Percentiles rank a stretch among this genome's conserved stretches.
These are phyloP conservation scores for Apiospora rasikravindrae DNA, from an alignment of 2,329 filamentous ascomycete species.

Conservation along the genomic window DNA sequence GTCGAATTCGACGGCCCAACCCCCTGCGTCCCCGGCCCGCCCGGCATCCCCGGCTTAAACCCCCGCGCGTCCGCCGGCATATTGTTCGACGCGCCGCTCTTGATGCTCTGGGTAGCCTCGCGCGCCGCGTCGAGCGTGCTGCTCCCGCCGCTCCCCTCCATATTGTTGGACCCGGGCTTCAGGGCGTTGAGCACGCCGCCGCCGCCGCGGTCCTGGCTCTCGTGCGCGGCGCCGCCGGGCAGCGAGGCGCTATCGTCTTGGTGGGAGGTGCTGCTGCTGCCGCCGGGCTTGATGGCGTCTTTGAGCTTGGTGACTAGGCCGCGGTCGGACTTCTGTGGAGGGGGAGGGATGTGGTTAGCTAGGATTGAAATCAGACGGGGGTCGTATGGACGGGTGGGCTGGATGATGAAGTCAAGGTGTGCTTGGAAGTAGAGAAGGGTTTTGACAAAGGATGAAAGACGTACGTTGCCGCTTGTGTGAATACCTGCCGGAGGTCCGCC, in stretches of 20 bases:
- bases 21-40: conserved; percentile 12
- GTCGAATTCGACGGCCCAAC: neutral
- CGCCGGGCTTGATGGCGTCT: conserved; percentile 8
- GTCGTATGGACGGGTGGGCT: no score
- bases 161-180: neutral
- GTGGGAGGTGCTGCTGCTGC: neutral
- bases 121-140: neutral
- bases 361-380: neutral
- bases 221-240: neutral
- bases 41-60: neutral
- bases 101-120: neutral
- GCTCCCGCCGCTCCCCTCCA: neutral
- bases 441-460: neutral
- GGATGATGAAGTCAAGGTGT: neutral
- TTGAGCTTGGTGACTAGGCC: conserved; percentile 3
- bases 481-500: neutral
- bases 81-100: neutral
- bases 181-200: neutral
- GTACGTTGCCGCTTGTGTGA: neutral
- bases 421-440: no score
- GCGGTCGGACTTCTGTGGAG: neutral
- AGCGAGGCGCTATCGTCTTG: neutral
- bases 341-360: neutral
- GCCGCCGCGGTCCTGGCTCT: neutral
- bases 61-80: neutral